A percentile compares a stretch with the other conserved stretches of the same genome.
These are phyloP conservation scores for Otatea glauca DNA, from an alignment of 176 grass and related monocot genomes.

Conservation along the genomic window DNA sequence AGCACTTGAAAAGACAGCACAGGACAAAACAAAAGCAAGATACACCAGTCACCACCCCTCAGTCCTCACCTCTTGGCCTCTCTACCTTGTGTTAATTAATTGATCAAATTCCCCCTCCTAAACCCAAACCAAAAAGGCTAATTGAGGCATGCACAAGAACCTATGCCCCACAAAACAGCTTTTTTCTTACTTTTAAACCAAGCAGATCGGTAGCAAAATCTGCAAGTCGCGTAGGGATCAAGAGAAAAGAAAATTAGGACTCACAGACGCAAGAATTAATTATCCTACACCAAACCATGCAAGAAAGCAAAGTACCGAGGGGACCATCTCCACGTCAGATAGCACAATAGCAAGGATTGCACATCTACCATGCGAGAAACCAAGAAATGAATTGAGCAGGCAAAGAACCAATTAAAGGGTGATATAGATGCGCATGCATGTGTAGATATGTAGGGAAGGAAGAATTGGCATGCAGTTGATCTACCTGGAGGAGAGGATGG, in stretches of 20 bases:
- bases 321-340: conserved; percentile 14
- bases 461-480: not conserved
- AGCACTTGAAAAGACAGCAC: conserved; percentile 53
- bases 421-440: not conserved
- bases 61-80: conserved; percentile 13
- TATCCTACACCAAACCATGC: not conserved
- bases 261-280: no score
- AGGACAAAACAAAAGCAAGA: conserved; percentile 62
- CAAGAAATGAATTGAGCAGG: not conserved
- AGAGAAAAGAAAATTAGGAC: not conserved
- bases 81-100: not conserved
- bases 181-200: not conserved
- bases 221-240: not conserved
- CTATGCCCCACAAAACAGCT: not conserved
- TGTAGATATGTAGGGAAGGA: not conserved
- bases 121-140: not conserved
- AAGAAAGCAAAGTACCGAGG: not conserved
- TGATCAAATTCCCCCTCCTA: not conserved
- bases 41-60: not conserved
- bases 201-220: not conserved
- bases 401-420: not conserved
- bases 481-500: conserved; percentile 86
- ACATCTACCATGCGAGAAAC: not conserved
- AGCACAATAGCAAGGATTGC: not conserved
- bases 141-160: not conserved